These are phyloP conservation scores for Penicillium nucicola DNA, from an alignment of 495 filamentous ascomycete species.

Conservation along the genomic window DNA sequence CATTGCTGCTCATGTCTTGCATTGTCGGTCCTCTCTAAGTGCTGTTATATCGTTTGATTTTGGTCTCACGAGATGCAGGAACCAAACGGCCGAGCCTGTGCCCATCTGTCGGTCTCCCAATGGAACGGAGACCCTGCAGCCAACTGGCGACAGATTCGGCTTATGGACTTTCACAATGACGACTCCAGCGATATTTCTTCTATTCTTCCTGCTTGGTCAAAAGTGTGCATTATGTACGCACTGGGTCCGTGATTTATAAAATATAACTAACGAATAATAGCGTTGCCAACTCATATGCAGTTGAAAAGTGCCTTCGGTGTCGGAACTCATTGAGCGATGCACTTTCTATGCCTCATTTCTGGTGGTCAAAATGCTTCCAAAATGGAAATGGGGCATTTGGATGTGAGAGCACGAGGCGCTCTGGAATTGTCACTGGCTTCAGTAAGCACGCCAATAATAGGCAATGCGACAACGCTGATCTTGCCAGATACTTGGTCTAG, in stretches of 20 bases:
- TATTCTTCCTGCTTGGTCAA: slow-evolving; percentile 1
- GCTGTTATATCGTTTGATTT: neutral
- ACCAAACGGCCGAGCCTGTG: neutral
- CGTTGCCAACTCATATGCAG: neutral
- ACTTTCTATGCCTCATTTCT: slow-evolving; percentile 6
- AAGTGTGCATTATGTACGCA: slow-evolving; percentile 1
- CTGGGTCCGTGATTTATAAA: neutral
- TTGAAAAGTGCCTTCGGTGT: neutral
- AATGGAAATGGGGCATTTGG: slow-evolving; percentile 1
- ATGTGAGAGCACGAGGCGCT: slow-evolving; percentile 1
- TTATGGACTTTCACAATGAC: neutral
- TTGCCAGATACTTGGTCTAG: slow-evolving; percentile 5
- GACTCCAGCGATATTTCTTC: neutral
- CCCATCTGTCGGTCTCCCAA: neutral
- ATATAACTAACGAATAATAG: neutral
- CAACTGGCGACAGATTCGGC: neutral
- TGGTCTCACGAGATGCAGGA: neutral
- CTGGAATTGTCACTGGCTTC: neutral
- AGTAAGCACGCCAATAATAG: neutral
- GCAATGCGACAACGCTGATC: neutral
- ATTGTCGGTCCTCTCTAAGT: neutral
- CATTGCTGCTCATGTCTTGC: neutral
- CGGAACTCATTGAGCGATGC: neutral
- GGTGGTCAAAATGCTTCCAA: slow-evolving; percentile 2
- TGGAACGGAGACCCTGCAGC: neutral